Conservation (phyloP, 2,329 filamentous ascomycete genomes). For the Trichoderma afroharzianum region DNA sequence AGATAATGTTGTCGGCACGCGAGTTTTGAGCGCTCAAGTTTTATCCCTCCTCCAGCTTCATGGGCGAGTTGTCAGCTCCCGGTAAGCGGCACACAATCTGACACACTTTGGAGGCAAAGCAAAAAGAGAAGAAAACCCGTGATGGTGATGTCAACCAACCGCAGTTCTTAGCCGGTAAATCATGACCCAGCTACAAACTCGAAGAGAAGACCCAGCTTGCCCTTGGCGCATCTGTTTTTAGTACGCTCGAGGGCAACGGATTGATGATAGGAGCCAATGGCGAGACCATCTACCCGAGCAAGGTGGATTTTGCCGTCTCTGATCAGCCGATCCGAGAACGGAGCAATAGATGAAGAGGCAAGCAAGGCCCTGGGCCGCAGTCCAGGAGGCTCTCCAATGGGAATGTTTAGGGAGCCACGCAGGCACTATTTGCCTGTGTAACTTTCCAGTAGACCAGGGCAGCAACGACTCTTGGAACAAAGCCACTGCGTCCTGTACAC, state of each 20-base stretch:
- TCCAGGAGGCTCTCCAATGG: slow-evolving; percentile 24
- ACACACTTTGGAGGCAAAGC: background rate
- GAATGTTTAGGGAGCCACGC: slow-evolving; percentile 15
- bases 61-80: background rate
- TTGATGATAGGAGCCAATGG: slow-evolving; percentile 27
- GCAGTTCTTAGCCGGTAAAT: background rate
- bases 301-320: slow-evolving; percentile 20
- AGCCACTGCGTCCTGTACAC: background rate
- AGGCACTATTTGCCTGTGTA: slow-evolving; percentile 22
- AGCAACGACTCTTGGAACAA: slow-evolving; percentile 7
- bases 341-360: slow-evolving; percentile 4
- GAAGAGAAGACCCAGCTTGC: background rate
- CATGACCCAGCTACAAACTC: background rate
- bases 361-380: slow-evolving; percentile 23
- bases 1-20: slow-evolving; percentile 10
- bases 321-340: slow-evolving; percentile 17
- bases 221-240: background rate
- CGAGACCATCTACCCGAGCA: slow-evolving; percentile 29
- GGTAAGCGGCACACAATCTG: background rate
- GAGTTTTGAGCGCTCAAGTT: background rate
- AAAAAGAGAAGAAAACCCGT: background rate
- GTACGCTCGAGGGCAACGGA: background rate
- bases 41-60: slow-evolving; percentile 1
- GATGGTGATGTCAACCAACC: background rate
- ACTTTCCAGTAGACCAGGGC: slow-evolving; percentile 23